A percentile compares a stretch with the other conserved stretches of the same genome.
These are phyloP conservation scores for Linnemannia elongata DNA, from an alignment of 192 early-diverging fungal genomes.

Conservation along the genomic window DNA sequence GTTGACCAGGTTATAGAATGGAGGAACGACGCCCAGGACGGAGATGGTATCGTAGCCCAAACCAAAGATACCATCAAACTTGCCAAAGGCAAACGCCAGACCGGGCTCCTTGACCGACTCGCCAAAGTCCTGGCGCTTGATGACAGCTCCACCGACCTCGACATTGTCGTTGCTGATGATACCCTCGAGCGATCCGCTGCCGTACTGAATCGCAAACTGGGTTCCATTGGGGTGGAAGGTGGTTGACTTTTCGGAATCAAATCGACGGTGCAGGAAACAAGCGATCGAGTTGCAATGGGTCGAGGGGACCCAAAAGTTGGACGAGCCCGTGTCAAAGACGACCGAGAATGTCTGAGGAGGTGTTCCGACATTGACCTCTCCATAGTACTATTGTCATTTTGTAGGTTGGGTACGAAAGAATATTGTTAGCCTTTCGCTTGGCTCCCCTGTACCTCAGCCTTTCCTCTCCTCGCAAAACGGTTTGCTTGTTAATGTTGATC, in stretches of 20 bases:
- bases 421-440: not conserved
- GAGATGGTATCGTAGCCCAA: conserved; percentile 92
- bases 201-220: conserved; percentile 95
- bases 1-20: conserved; percentile 94
- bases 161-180: conserved; percentile 82
- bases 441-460: not conserved
- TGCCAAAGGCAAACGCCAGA: conserved; percentile 91
- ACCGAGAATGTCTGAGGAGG: conserved; percentile 94
- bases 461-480: not conserved
- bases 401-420: not conserved
- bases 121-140: conserved; percentile 90
- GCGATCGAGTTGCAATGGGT: conserved; percentile 94
- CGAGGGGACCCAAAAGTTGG: conserved; percentile 97
- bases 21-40: conserved; percentile 90
- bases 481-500: not conserved
- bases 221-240: conserved; percentile 93
- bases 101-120: conserved; percentile 98
- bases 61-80: conserved; percentile 98
- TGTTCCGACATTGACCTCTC: conserved; percentile 87
- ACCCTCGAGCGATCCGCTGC: conserved; percentile 93
- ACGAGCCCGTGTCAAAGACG: conserved; percentile 94
- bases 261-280: conserved; percentile 93
- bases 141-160: conserved; percentile 75
- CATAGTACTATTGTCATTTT: conserved; percentile 84
- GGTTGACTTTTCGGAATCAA: conserved; percentile 84